These are phyloP conservation scores for Aureobasidium mangrovei DNA, from an alignment of 2,329 filamentous ascomycete species.

Conservation along the genomic window DNA sequence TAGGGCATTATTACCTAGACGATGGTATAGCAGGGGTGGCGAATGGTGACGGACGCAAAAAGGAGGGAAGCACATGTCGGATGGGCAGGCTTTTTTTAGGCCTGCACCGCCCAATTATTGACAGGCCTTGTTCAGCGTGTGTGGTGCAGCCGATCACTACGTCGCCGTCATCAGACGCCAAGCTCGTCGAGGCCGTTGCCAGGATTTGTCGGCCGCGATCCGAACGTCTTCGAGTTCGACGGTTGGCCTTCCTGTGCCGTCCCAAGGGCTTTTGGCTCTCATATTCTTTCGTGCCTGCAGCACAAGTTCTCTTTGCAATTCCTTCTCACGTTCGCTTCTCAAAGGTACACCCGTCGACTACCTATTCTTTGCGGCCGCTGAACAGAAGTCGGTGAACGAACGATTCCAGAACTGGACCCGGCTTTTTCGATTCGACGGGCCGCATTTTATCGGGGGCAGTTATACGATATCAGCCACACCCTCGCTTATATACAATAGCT, in stretches of 20 bases:
- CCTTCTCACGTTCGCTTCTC: slow-evolving; percentile 4
- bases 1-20: too few species aligned
- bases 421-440: neutral
- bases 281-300: slow-evolving; percentile 3
- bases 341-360: neutral
- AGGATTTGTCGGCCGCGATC: slow-evolving; percentile 4
- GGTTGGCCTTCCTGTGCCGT: slow-evolving; percentile 6
- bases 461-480: neutral
- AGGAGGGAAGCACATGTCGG: neutral
- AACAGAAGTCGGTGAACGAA: neutral
- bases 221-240: slow-evolving; percentile 6
- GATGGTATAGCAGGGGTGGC: slow-evolving; percentile 5
- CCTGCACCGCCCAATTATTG: neutral
- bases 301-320: neutral
- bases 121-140: neutral
- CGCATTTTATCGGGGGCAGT: neutral
- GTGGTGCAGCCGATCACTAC: neutral
- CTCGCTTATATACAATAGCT: slow-evolving; percentile 10
- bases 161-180: slow-evolving; percentile 5
- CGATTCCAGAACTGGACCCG: neutral
- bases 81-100: neutral
- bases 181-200: neutral
- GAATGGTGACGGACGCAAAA: neutral
- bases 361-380: neutral
- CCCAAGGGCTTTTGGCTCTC: neutral